Conservation (phyloP, 192 early-diverging fungal species). For the Coemansia sp. region DNA sequence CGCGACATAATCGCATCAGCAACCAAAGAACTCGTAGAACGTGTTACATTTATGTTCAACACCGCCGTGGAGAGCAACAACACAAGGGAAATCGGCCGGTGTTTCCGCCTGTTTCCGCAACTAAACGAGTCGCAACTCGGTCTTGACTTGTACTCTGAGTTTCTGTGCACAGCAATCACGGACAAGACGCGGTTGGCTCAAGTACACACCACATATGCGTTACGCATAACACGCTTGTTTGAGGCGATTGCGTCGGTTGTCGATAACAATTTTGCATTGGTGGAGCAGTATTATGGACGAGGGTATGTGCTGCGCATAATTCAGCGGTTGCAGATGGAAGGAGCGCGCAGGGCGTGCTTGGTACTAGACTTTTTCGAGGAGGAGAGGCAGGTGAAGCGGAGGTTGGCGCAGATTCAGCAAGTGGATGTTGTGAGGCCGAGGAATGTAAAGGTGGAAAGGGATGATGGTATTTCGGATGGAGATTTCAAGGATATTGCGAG, state of each 20-base stretch:
- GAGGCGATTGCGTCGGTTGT: conserved; percentile 86
- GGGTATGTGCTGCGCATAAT: conserved; percentile 88
- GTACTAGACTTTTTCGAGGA: conserved; percentile 82
- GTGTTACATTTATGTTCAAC: conserved; percentile 80
- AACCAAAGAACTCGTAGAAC: conserved; percentile 62
- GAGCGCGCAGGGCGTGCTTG: conserved; percentile 72
- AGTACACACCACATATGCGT: conserved; percentile 60
- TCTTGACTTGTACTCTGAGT: conserved; percentile 82
- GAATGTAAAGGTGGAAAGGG: conserved; percentile 22
- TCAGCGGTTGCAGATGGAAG: conserved; percentile 84
- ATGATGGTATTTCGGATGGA: conserved; percentile 49
- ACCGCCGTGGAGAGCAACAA: conserved; percentile 65
- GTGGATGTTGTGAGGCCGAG: too few relatives aligned
- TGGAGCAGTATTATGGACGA: conserved; percentile 81
- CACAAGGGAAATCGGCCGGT: conserved; percentile 77
- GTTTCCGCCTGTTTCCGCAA: conserved; percentile 88
- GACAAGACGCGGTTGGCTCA: conserved; percentile 63
- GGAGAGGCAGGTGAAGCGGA: conserved; percentile 58
- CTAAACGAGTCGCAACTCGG: conserved; percentile 82
- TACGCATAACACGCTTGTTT: conserved; percentile 80
- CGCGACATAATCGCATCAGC: conserved; percentile 55
- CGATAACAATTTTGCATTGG: conserved; percentile 82
- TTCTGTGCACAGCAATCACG: conserved; percentile 77
- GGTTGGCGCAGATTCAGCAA: conserved; percentile 45
- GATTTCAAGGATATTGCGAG: conserved; percentile 76